Percentiles rank a stretch among this genome's conserved stretches.
Conservation (phyloP, 805 yeast genomes). For the Sugiyamaella lignohabitans region DNA sequence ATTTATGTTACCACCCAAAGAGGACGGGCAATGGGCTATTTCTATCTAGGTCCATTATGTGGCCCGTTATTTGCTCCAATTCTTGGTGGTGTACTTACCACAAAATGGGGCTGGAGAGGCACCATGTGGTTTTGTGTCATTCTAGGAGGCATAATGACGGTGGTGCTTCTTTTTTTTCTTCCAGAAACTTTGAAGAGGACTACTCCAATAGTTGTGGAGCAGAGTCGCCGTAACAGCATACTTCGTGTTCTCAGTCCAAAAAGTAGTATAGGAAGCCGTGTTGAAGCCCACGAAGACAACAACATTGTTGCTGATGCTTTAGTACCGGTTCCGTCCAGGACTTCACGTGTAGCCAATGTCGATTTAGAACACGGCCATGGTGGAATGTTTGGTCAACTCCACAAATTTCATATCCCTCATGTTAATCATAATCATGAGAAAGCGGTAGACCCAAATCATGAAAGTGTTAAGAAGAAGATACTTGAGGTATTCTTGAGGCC, state of each 20-base stretch:
- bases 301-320: conserved; percentile 6
- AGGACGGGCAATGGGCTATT: conserved; percentile 74
- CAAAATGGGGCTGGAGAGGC: conserved; percentile 79
- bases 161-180: conserved; percentile 47
- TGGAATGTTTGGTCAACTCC: background rate
- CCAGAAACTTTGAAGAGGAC: conserved; percentile 70
- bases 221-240: background rate
- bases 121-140: conserved; percentile 81
- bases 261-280: background rate
- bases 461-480: background rate
- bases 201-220: background rate
- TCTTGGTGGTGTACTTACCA: conserved; percentile 66
- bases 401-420: too few relatives aligned
- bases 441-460: background rate
- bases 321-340: conserved; percentile 2
- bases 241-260: conserved; percentile 36
- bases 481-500: conserved; percentile 40
- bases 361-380: background rate
- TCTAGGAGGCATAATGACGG: conserved; percentile 47
- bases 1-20: conserved; percentile 59
- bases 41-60: conserved; percentile 71
- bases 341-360: background rate
- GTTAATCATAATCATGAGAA: too few relatives aligned
- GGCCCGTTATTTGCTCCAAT: conserved; percentile 81
- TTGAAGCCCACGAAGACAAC: background rate